Conservation (phyloP, 352 stramenopile genomes). For the Phytophthora nicotianae region DNA sequence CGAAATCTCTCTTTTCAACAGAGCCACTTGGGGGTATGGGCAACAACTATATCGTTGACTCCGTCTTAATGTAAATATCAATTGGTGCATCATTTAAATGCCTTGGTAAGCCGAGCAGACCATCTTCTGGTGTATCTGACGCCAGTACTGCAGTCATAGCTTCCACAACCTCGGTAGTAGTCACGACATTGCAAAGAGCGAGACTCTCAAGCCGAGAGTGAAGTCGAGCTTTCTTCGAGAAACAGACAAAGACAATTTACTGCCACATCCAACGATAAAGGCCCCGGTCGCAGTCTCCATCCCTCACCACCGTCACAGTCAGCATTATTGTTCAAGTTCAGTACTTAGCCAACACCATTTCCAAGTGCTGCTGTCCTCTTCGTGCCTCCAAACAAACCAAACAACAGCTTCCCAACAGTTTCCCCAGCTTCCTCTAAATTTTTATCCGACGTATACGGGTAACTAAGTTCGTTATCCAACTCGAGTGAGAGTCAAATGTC, state of each 20-base stretch:
- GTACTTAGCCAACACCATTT: slow-evolving; percentile 5
- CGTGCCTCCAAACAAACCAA: slow-evolving; percentile 25
- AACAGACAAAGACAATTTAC: slow-evolving; percentile 33
- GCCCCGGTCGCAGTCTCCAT: slow-evolving; percentile 10
- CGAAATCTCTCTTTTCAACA: slow-evolving; percentile 18
- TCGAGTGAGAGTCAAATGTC: slow-evolving; percentile 23
- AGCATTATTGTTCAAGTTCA: slow-evolving; percentile 22
- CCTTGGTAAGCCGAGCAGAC: slow-evolving; percentile 12
- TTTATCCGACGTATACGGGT: slow-evolving; percentile 8
- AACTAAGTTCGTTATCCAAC: slow-evolving; percentile 15
- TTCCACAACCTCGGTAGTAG: slow-evolving; percentile 25
- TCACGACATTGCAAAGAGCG: slow-evolving; percentile 21
- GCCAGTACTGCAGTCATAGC: slow-evolving; percentile 25
- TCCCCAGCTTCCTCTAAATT: slow-evolving; percentile 12
- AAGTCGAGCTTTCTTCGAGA: slow-evolving; percentile 35
- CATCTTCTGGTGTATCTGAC: slow-evolving; percentile 26
- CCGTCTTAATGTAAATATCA: slow-evolving; percentile 23
- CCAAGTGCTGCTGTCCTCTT: slow-evolving; percentile 4
- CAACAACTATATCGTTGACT: slow-evolving; percentile 1
- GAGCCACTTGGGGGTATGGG: slow-evolving; percentile 10
- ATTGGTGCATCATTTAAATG: slow-evolving; percentile 4
- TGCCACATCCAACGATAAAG: slow-evolving; percentile 31
- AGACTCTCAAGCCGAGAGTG: slow-evolving; percentile 28
- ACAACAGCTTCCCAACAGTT: slow-evolving; percentile 15
- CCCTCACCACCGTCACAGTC: background rate